Evolutionary conservation across 768 basidiomycete species (phyloP).

Genomic region (Sutorius australiensis): DNA sequence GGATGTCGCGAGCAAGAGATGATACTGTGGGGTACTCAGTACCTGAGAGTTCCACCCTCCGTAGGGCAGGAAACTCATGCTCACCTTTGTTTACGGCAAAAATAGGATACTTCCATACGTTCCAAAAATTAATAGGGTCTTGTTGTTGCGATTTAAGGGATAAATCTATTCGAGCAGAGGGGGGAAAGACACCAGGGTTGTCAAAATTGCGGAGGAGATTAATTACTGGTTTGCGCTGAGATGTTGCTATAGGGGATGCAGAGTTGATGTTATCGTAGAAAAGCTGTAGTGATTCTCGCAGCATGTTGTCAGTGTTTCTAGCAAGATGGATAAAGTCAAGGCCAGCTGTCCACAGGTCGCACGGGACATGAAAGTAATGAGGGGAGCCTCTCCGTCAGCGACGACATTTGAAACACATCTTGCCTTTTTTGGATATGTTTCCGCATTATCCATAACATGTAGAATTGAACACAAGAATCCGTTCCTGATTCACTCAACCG

Average conservation of each 20-base stretch:
- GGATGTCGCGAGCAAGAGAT: slow-evolving; percentile 57
- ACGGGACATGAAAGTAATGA: not conserved
- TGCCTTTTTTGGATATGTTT: slow-evolving; percentile 25
- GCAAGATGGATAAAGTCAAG: not conserved
- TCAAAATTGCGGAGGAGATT: slow-evolving; percentile 50
- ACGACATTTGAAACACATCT: not conserved
- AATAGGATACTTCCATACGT: slow-evolving; percentile 69
- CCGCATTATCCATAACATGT: not conserved
- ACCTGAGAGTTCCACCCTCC: not conserved
- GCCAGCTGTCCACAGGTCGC: not conserved
- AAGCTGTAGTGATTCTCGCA: slow-evolving; percentile 22
- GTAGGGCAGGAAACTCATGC: not conserved
- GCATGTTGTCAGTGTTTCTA: slow-evolving; percentile 14
- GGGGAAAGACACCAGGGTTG: slow-evolving; percentile 64
- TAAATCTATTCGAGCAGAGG: slow-evolving; percentile 68
- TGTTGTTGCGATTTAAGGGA: slow-evolving; percentile 57
- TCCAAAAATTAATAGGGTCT: slow-evolving; percentile 58
- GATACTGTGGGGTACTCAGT: slow-evolving; percentile 21
- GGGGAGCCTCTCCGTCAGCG: not conserved
- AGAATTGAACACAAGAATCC: not conserved
- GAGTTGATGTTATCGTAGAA: slow-evolving; percentile 12
- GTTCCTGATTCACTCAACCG: not conserved
- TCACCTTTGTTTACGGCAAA: slow-evolving; percentile 66
- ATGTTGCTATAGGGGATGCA: slow-evolving; percentile 13
- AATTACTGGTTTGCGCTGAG: slow-evolving; percentile 17